These are phyloP conservation scores for Kokia cookei DNA, from an alignment of 441 rosid species.

Conservation along the genomic window DNA sequence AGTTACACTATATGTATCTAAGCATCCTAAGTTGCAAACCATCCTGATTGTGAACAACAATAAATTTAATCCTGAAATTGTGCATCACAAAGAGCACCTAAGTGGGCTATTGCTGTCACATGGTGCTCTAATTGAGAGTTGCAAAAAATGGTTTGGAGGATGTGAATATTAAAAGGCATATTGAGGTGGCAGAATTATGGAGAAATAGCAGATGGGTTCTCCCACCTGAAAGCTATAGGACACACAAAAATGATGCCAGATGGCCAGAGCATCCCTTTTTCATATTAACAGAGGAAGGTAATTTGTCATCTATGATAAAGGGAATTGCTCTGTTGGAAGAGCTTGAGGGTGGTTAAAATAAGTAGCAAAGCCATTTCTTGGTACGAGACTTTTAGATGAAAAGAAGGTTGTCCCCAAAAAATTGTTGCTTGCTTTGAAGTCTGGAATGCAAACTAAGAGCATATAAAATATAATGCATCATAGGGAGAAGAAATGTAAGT, in stretches of 20 bases:
- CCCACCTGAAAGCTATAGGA: not conserved
- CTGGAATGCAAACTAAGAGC: not conserved
- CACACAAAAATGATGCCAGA: not conserved
- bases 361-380: not conserved
- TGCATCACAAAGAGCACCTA: constrained; percentile 3
- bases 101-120: not conserved
- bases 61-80: constrained; percentile 4
- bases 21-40: not conserved
- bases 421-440: not conserved
- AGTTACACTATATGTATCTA: not conserved
- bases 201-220: not conserved
- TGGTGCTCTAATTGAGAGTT: not conserved
- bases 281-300: constrained; percentile 3
- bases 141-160: not conserved
- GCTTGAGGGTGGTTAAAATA: constrained; percentile 1
- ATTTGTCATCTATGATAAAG: not conserved
- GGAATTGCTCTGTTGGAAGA: not conserved
- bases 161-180: not conserved
- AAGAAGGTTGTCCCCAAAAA: not conserved
- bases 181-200: not conserved
- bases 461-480: not conserved
- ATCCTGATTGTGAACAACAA: constrained; percentile 7
- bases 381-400: not conserved
- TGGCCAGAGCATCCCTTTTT: not conserved
- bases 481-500: not conserved